These are phyloP conservation scores for Dillenia suffruticosa DNA, from an alignment of 164 flowering plant genomes.

Conservation along the genomic window DNA sequence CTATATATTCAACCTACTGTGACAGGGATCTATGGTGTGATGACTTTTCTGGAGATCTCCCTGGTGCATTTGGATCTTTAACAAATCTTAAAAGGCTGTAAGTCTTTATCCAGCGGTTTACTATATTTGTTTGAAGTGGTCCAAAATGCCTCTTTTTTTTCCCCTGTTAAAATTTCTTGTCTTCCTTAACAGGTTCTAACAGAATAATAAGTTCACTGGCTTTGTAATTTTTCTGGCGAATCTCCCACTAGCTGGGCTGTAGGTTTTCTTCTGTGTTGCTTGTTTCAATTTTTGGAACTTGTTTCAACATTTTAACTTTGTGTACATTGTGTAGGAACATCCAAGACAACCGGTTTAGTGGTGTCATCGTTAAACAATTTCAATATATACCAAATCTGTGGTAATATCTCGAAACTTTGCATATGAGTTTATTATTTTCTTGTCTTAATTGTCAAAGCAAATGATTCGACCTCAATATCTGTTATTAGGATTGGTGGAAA, in stretches of 20 bases:
- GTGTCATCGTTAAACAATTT: slow-evolving; percentile 63
- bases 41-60: slow-evolving; percentile 69
- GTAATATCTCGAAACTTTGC: slow-evolving; percentile 22
- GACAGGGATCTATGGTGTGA: slow-evolving; percentile 81
- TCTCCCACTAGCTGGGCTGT: slow-evolving; percentile 66
- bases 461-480: neutral
- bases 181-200: slow-evolving; percentile 52
- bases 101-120: slow-evolving; percentile 20
- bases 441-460: neutral
- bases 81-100: slow-evolving; percentile 59
- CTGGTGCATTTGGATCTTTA: slow-evolving; percentile 60
- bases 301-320: neutral
- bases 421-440: neutral
- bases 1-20: neutral
- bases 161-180: neutral
- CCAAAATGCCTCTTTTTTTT: neutral
- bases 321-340: slow-evolving; percentile 50
- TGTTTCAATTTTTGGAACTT: neutral
- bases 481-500: slow-evolving; percentile 66
- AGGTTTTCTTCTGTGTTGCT: slow-evolving; percentile 16
- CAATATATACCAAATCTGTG: slow-evolving; percentile 54
- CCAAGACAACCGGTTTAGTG: slow-evolving; percentile 71
- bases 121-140: neutral
- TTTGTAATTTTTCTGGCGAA: slow-evolving; percentile 61
- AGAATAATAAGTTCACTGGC: slow-evolving; percentile 73